Evolutionary conservation across 2,329 filamentous ascomycete species (phyloP), one percentile per base, ranked within the genome.

Genomic region (Stagonosporopsis tanaceti): DNA sequence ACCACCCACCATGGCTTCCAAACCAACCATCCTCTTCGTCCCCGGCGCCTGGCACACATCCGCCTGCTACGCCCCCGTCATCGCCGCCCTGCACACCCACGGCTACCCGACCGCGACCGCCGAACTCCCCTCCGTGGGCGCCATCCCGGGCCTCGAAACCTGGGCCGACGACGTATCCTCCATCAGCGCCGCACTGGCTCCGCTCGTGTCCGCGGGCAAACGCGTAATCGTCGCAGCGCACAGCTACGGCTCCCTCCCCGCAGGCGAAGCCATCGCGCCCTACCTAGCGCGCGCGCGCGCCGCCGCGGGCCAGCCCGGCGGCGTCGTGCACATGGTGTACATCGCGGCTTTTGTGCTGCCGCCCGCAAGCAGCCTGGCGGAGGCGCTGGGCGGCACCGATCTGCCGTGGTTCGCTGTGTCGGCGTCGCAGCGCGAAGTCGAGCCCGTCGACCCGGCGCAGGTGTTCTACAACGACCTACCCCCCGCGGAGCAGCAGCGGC

Each of bases 41-140:
- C 53, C 53, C 30, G 53, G 53, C 41, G 53, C 53, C 41, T 56
- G 53, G 47, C 53, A 56, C 41, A 46, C 24, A 24, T 9, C 53
- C 8, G 6, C 41, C 0, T 56, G 47, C 41, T 56, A 41, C 35
- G 11, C 15, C 12, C 53, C 41, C n/a, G 28, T 51, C 3, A 35
- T 56, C 12, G 5, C 22, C 4, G 2, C 14, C 1, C 47, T 56
- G 3, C 2, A 35, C 9, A 11, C 40, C n/a, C 34, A 11, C 14
- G 41, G 47, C 47, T 56, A 51, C 41, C 14, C 24, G 11, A 51
- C 41, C 1, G 53, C 40, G 8, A 56, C 41, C n/a, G 47, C 37
- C 17, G 41, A 35, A 3, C 47, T 41, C n/a, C 22, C 53, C 20
- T 56, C 53, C 12, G 40, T 47, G 0, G 41, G 47, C 20, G 17